These are phyloP conservation scores for Mucor ambiguus DNA, from an alignment of 371 early-diverging fungal species.

Conservation along the genomic window DNA sequence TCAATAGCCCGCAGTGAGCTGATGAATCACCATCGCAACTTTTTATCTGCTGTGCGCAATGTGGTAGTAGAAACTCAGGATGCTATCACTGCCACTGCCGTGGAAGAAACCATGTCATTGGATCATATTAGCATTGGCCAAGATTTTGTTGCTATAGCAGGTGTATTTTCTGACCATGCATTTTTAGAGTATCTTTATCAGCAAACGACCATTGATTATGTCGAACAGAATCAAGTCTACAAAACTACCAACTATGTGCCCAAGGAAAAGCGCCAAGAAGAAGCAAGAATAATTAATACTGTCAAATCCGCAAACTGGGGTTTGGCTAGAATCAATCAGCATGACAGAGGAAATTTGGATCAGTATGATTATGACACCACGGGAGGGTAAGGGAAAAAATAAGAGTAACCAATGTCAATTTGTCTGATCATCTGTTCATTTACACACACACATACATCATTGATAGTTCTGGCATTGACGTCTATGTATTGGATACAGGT, in stretches of 20 bases:
- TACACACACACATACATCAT: not conserved
- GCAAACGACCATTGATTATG: constrained; percentile 48
- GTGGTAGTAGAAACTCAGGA: not conserved
- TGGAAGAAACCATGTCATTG: constrained; percentile 15
- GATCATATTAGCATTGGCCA: constrained; percentile 19
- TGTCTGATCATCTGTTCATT: constrained; percentile 18
- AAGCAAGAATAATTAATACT: not conserved
- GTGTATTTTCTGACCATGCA: constrained; percentile 26
- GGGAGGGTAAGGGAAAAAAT: constrained; percentile 43
- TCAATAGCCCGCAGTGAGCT: constrained; percentile 11
- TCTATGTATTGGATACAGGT: constrained; percentile 79
- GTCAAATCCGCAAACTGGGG: constrained; percentile 57
- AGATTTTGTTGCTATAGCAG: constrained; percentile 22
- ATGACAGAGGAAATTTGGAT: constrained; percentile 28
- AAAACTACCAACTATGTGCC: constrained; percentile 18
- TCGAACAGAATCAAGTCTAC: constrained; percentile 53
- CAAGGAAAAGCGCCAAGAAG: not conserved
- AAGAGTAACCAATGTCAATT: not conserved
- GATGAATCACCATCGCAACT: constrained; percentile 20
- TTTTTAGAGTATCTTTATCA: constrained; percentile 37
- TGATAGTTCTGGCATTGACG: constrained; percentile 51
- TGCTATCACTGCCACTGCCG: not conserved
- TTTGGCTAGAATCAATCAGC: constrained; percentile 56
- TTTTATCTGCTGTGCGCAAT: constrained; percentile 16
- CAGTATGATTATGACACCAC: constrained; percentile 47